These are phyloP conservation scores for Acanthamoeba culbertsoni DNA, from an alignment of 208 protist species.

Conservation along the genomic window DNA sequence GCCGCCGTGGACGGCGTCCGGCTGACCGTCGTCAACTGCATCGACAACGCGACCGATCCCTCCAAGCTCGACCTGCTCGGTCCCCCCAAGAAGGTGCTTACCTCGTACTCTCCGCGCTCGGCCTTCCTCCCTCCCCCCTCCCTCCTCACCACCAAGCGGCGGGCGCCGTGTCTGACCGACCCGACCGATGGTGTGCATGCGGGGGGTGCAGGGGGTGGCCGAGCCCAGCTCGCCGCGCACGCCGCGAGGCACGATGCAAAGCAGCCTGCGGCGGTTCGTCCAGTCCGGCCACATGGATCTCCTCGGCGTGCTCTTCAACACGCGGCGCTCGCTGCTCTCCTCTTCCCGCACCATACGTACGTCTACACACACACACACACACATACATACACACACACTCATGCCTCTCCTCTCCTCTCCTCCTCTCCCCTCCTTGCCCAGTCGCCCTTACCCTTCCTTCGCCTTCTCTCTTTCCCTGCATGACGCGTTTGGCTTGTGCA, in stretches of 20 bases:
- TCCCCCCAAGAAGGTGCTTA: background rate
- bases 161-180: background rate
- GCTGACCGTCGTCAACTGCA: conserved; percentile 10
- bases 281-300: background rate
- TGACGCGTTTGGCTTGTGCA: background rate
- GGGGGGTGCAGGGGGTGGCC: background rate
- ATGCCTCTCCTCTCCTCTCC: too few species aligned
- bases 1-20: background rate
- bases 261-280: background rate
- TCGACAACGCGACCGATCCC: background rate
- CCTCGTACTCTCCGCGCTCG: too few species aligned
- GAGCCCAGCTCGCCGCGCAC: background rate
- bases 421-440: background rate
- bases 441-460: background rate
- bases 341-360: background rate
- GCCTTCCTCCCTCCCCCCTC: too few species aligned
- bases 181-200: background rate
- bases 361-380: too few species aligned
- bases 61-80: background rate
- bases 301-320: conserved; percentile 28
- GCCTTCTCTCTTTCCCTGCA: too few species aligned
- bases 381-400: too few species aligned
- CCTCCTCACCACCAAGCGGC: background rate
- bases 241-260: background rate
- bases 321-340: background rate